phyloP scores from a whole-genome alignment of 1,139 yeast genomes.

The Meyerozyma smithsonii region DNA sequence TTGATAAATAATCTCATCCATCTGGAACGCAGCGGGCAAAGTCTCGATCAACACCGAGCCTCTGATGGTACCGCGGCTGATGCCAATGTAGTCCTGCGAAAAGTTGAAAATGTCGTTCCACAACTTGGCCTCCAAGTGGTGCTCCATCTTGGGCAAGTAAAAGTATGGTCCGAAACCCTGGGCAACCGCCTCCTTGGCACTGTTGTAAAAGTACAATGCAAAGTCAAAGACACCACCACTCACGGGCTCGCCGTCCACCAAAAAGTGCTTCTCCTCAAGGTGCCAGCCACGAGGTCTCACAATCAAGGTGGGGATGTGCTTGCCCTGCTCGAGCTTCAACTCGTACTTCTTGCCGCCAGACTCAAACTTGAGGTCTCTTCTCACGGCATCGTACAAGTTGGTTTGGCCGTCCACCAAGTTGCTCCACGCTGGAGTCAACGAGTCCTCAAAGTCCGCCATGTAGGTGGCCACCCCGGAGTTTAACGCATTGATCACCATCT shows the following conservation, averaged over 20 bases:
- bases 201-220: conserved; percentile 72
- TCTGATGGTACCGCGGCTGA: conserved; percentile 69
- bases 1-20: conserved; percentile 78
- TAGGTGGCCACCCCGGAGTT: conserved; percentile 86
- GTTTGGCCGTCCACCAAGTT: conserved; percentile 88
- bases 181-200: conserved; percentile 55
- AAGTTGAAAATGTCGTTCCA: conserved; percentile 75
- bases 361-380: conserved; percentile 56
- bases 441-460: conserved; percentile 95
- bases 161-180: conserved; percentile 75
- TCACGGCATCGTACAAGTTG: conserved; percentile 82
- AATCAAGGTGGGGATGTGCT: conserved; percentile 68
- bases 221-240: conserved; percentile 75
- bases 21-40: conserved; percentile 71
- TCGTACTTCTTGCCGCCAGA: conserved; percentile 60
- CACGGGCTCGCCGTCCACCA: conserved; percentile 72
- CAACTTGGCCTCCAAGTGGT: conserved; percentile 71
- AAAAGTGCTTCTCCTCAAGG: conserved; percentile 65
- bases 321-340: conserved; percentile 48
- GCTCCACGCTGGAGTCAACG: conserved; percentile 92
- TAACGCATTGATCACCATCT: conserved; percentile 91
- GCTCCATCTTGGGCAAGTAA: conserved; percentile 78
- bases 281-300: conserved; percentile 91
- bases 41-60: conserved; percentile 79
- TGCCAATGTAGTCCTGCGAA: conserved; percentile 62